Evolutionary conservation across 257 asterid genomes (phyloP).

Genomic region (Ilex asprella): DNA sequence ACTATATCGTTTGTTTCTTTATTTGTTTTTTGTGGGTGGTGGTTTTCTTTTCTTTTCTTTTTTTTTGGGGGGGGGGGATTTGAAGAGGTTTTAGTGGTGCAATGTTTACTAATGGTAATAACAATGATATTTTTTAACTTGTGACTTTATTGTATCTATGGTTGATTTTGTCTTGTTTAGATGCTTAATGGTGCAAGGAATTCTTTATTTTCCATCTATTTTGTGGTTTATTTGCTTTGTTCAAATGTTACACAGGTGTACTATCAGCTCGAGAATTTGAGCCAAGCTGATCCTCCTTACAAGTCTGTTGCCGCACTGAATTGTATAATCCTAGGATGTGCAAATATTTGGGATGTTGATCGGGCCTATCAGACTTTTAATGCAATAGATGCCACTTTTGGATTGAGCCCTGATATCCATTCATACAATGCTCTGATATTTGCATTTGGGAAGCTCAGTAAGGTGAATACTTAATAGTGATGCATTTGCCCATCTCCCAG

Average conservation of each 20-base stretch:
- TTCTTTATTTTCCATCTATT: background rate
- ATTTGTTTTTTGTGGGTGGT: too few relatives aligned
- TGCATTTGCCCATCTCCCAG: background rate
- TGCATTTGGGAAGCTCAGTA: conserved; percentile 70
- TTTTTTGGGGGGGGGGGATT: too few relatives aligned
- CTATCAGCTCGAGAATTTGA: conserved; percentile 84
- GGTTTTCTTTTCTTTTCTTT: too few relatives aligned
- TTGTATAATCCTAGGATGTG: conserved; percentile 89
- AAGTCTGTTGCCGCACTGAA: conserved; percentile 87
- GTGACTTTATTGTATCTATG: too few relatives aligned
- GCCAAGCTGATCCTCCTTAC: conserved; percentile 56
- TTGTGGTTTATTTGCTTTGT: conserved; percentile 7
- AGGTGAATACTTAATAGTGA: conserved; percentile 34
- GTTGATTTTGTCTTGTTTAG: too few relatives aligned
- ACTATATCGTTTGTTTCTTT: too few relatives aligned
- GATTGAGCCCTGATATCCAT: conserved; percentile 68
- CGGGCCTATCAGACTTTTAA: conserved; percentile 90
- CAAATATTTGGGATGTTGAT: conserved; percentile 90
- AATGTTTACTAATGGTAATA: too few relatives aligned
- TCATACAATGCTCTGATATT: conserved; percentile 81
- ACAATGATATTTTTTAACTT: too few relatives aligned
- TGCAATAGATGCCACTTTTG: conserved; percentile 61
- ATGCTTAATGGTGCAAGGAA: too few relatives aligned
- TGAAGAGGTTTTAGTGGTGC: too few relatives aligned
- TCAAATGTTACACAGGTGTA: conserved; percentile 59